phyloP scores from a whole-genome alignment of 305 asterid genomes.

The Fraxinus albicans region DNA sequence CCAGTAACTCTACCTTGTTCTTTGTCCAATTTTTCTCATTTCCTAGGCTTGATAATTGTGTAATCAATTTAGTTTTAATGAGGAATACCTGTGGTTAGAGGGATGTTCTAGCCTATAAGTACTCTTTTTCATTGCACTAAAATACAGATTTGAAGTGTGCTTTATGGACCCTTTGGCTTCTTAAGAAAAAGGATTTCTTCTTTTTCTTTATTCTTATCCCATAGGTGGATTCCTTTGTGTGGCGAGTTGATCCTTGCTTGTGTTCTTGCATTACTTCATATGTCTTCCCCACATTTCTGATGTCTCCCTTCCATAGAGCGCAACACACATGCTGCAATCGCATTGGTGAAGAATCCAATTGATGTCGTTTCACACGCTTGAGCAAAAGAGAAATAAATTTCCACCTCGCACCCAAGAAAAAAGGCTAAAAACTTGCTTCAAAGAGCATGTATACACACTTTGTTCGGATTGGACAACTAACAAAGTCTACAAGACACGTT shows the following conservation, averaged over 20 bases:
- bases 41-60: neutral
- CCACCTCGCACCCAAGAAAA: no score
- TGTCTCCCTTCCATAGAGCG: no score
- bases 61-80: no score
- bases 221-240: neutral
- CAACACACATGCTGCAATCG: no score
- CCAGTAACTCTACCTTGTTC: neutral
- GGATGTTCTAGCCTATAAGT: neutral
- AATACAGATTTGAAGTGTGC: no score
- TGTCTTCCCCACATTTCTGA: no score
- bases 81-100: neutral
- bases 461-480: neutral
- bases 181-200: neutral
- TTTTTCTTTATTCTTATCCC: neutral
- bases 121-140: neutral
- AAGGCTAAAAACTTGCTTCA: neutral
- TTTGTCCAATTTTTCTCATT: neutral
- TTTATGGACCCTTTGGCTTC: neutral
- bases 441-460: neutral
- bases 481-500: neutral
- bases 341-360: no score
- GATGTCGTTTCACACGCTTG: no score
- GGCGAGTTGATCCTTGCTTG: neutral
- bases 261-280: neutral
- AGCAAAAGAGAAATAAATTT: no score